Conservation (phyloP, 1,139 yeast species). For the Meyerozyma sp. region DNA sequence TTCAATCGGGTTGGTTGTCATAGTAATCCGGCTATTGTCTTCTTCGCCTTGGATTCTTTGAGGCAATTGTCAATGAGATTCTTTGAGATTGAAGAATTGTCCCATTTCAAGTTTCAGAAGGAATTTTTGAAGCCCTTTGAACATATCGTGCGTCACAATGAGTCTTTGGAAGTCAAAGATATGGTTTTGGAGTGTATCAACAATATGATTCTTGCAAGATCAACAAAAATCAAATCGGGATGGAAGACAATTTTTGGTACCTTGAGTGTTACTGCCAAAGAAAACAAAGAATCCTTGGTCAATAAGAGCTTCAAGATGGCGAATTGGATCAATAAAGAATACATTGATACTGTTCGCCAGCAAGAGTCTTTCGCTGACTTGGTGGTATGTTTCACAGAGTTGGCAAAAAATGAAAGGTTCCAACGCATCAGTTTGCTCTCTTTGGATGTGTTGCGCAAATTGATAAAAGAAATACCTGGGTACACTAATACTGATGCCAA, state of each 20-base stretch:
- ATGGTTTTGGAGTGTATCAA: constrained; percentile 88
- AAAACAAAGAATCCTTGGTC: constrained; percentile 53
- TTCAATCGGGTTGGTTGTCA: constrained; percentile 85
- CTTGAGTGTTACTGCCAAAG: constrained; percentile 59
- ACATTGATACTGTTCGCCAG: constrained; percentile 56
- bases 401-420: constrained; percentile 78
- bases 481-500: constrained; percentile 20
- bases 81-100: constrained; percentile 85
- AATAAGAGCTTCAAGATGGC: constrained; percentile 59
- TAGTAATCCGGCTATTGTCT: constrained; percentile 67
- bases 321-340: constrained; percentile 56
- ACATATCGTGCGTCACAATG: constrained; percentile 65
- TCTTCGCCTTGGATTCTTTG: constrained; percentile 89
- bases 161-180: constrained; percentile 69
- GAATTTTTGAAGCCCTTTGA: constrained; percentile 92
- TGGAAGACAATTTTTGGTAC: constrained; percentile 90
- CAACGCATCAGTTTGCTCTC: constrained; percentile 81
- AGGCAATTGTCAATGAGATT: constrained; percentile 91
- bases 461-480: constrained; percentile 57
- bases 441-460: constrained; percentile 64
- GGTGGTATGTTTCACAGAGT: constrained; percentile 70
- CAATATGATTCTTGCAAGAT: constrained; percentile 78
- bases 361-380: constrained; percentile 75
- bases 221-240: constrained; percentile 78
- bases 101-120: constrained; percentile 93